Percentiles rank a stretch among this genome's conserved stretches.
phyloP scores from a whole-genome alignment of 345 rosid species.

The Eucalyptus pumila region DNA sequence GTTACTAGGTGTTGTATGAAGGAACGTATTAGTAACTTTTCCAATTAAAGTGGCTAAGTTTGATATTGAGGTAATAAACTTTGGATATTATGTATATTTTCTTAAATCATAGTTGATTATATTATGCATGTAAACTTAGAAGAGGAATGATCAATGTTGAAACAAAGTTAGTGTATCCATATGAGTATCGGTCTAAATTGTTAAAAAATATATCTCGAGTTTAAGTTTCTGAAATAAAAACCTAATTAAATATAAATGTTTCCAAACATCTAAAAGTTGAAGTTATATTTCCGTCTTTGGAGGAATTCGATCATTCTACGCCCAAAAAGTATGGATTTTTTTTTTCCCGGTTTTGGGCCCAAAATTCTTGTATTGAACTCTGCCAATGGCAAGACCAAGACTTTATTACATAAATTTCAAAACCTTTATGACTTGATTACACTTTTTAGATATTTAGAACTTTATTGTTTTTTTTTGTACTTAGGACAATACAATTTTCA shows the following conservation, averaged over 20 bases:
- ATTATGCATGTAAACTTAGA: neutral
- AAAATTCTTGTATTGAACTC: neutral
- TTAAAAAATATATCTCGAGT: neutral
- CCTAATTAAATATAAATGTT: neutral
- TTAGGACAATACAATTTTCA: neutral
- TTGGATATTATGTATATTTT: neutral
- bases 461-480: neutral
- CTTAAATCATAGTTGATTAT: neutral
- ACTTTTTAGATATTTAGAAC: neutral
- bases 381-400: neutral
- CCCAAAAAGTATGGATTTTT: neutral
- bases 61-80: neutral
- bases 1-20: neutral
- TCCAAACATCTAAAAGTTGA: rapidly evolving
- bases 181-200: neutral
- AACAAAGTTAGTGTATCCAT: neutral
- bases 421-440: neutral
- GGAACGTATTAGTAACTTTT: neutral
- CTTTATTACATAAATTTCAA: no score
- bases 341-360: neutral
- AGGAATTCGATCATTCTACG: neutral
- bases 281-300: neutral
- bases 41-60: neutral
- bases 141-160: neutral
- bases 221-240: neutral